Evolutionary conservation across 352 stramenopile genomes (phyloP).

Genomic region (Pythium plurisporium): DNA sequence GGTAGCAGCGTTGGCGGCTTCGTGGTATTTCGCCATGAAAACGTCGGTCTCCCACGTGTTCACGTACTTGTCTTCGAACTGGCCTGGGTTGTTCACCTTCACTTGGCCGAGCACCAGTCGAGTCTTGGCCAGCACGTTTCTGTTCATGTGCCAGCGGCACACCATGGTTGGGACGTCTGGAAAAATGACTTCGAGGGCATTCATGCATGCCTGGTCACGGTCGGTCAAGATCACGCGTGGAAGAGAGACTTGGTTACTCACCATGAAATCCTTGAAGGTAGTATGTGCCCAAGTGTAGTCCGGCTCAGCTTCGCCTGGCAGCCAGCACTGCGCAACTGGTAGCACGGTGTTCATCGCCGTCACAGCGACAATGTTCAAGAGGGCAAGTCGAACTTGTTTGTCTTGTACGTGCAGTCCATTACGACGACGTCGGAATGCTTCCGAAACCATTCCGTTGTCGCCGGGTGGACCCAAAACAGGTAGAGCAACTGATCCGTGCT

Average conservation of each 20-base stretch:
- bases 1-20: no score
- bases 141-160: neutral
- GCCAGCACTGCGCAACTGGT: slow-evolving; percentile 15
- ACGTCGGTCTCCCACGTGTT: neutral
- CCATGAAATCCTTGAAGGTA: neutral
- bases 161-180: neutral
- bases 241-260: neutral
- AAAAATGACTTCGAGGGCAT: neutral
- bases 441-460: neutral
- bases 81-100: neutral
- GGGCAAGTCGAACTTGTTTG: slow-evolving; percentile 13
- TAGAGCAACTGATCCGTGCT: neutral
- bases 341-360: slow-evolving; percentile 15
- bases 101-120: neutral
- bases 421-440: neutral
- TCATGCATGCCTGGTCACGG: neutral
- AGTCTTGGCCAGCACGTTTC: neutral
- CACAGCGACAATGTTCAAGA: slow-evolving; percentile 14
- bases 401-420: slow-evolving; percentile 11
- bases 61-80: neutral
- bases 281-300: neutral
- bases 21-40: neutral
- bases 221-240: neutral
- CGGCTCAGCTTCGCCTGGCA: slow-evolving; percentile 4
- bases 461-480: neutral